A percentile compares a stretch with the other conserved stretches of the same genome.
These are phyloP conservation scores for Grifola frondosa DNA, from an alignment of 1,284 basidiomycete genomes.

Conservation along the genomic window DNA sequence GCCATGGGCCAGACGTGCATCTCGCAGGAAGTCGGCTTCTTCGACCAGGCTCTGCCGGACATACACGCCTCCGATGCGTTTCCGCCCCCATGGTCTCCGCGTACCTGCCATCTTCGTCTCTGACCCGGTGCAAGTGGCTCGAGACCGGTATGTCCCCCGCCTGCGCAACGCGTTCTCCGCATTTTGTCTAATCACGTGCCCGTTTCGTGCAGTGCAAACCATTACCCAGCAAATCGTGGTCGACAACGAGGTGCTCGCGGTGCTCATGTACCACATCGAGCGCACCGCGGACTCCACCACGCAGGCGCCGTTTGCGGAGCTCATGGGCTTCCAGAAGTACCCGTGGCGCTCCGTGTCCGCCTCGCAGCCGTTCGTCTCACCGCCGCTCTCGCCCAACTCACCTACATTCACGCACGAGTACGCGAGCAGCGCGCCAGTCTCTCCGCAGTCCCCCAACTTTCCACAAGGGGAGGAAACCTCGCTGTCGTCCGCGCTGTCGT, in stretches of 20 bases:
- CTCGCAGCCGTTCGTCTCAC: conserved; percentile 27
- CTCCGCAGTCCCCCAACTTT: conserved; percentile 13
- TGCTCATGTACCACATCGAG: conserved; percentile 66
- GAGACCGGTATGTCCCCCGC: conserved; percentile 40
- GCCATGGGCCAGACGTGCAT: conserved; percentile 44
- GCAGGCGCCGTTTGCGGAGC: conserved; percentile 53
- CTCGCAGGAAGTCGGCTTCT: conserved; percentile 49
- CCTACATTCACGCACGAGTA: conserved; percentile 13
- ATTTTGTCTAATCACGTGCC: conserved; percentile 19
- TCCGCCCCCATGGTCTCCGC: conserved; percentile 37
- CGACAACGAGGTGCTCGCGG: conserved; percentile 59
- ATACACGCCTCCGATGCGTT: conserved; percentile 21
- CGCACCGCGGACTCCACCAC: conserved; percentile 43
- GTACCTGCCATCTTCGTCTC: conserved; percentile 58
- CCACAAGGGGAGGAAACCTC: conserved; percentile 7
- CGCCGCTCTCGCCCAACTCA: conserved; percentile 20
- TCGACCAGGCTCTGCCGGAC: conserved; percentile 40
- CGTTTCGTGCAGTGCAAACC: conserved; percentile 41
- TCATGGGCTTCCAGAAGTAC: conserved; percentile 55
- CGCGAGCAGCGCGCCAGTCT: conserved; percentile 11
- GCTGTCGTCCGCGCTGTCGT: conserved; percentile 5
- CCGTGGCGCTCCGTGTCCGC: conserved; percentile 18
- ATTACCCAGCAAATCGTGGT: conserved; percentile 69
- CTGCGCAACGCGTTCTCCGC: conserved; percentile 16
- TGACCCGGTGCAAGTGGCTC: conserved; percentile 62